Percentiles rank a stretch among this genome's conserved stretches.
Conservation (phyloP, 805 yeast species). For the Yarrowia sp. region DNA sequence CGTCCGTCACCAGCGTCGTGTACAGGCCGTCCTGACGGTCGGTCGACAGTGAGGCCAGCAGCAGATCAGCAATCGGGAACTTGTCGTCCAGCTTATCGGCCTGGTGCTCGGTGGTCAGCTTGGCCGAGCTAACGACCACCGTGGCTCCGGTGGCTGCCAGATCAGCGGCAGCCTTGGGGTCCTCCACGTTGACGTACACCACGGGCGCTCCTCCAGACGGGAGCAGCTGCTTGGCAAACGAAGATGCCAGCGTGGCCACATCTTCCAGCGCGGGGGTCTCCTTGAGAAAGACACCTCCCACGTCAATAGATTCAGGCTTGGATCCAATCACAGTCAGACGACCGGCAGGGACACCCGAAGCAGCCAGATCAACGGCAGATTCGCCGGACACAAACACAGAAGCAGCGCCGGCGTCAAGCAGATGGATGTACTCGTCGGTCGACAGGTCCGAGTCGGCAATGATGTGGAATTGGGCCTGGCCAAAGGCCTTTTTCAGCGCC, state of each 20-base stretch:
- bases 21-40: slow-evolving; percentile 88
- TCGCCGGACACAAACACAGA: slow-evolving; percentile 54
- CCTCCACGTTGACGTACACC: slow-evolving; percentile 43
- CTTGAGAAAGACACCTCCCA: slow-evolving; percentile 41
- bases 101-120: slow-evolving; percentile 29
- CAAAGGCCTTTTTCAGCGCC: slow-evolving; percentile 34
- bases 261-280: slow-evolving; percentile 28
- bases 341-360: slow-evolving; percentile 60
- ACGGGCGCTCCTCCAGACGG: slow-evolving; percentile 40
- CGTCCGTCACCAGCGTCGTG: slow-evolving; percentile 81
- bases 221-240: slow-evolving; percentile 19
- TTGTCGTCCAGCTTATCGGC: slow-evolving; percentile 39
- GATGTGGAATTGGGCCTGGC: slow-evolving; percentile 37
- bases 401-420: slow-evolving; percentile 68
- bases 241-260: slow-evolving; percentile 17
- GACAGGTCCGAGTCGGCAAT: slow-evolving; percentile 28
- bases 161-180: slow-evolving; percentile 10
- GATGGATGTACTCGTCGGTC: slow-evolving; percentile 57
- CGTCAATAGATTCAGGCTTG: slow-evolving; percentile 39
- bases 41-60: slow-evolving; percentile 64
- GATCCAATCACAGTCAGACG: slow-evolving; percentile 53
- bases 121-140: slow-evolving; percentile 17
- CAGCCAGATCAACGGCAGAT: slow-evolving; percentile 50
- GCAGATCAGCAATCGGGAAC: slow-evolving; percentile 54
- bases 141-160: slow-evolving; percentile 27